phyloP scores from a whole-genome alignment of 495 filamentous ascomycete species.

The Aspergillus mulundensis region DNA sequence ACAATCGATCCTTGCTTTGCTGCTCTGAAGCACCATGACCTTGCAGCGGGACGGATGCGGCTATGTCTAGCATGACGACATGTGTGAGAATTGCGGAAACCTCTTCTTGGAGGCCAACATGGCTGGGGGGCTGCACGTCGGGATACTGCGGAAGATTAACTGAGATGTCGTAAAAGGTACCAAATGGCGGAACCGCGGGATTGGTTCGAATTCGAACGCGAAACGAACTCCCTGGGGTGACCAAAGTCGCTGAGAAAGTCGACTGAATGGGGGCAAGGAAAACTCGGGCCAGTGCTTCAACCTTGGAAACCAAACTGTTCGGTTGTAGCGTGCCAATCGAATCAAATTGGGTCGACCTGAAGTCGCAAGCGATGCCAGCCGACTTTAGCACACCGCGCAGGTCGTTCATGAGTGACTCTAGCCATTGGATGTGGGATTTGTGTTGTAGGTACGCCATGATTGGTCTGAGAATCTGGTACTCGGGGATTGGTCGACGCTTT shows the following conservation, averaged over 20 bases:
- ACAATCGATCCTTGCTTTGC: neutral
- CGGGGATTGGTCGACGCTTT: constrained; percentile 41
- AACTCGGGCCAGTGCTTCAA: constrained; percentile 37
- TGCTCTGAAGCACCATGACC: neutral
- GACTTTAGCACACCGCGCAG: constrained; percentile 35
- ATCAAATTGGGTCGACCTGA: constrained; percentile 27
- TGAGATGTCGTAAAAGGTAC: constrained; percentile 46
- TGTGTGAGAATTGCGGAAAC: constrained; percentile 36
- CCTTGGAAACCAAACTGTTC: constrained; percentile 11
- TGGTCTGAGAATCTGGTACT: constrained; percentile 62
- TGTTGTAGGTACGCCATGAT: constrained; percentile 63
- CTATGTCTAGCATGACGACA: constrained; percentile 37
- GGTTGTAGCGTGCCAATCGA: constrained; percentile 17
- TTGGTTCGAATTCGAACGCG: constrained; percentile 43
- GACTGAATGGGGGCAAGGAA: constrained; percentile 44
- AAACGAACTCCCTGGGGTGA: constrained; percentile 35
- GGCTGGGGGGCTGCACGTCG: constrained; percentile 35
- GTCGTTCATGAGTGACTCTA: constrained; percentile 34
- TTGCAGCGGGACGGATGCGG: constrained; percentile 27
- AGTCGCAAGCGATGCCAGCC: constrained; percentile 38
- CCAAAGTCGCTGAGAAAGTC: constrained; percentile 35
- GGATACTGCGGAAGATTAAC: constrained; percentile 32
- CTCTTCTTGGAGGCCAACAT: constrained; percentile 33
- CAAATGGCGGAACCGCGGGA: constrained; percentile 36
- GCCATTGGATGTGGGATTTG: constrained; percentile 38